Evolutionary conservation across 495 filamentous ascomycete species (phyloP).

Genomic region (Aspergillus sclerotioniger): DNA sequence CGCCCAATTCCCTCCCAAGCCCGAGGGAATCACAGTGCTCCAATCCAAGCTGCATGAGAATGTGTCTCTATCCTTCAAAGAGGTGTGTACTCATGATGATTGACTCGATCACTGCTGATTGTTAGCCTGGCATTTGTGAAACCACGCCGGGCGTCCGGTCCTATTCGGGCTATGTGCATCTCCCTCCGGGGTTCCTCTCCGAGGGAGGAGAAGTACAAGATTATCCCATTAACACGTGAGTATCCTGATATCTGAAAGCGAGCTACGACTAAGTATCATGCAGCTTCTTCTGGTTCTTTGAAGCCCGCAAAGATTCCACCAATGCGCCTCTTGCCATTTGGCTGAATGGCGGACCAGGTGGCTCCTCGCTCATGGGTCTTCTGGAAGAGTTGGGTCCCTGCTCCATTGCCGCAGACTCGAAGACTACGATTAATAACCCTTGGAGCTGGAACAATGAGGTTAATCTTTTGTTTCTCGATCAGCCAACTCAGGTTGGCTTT

Average conservation of each 20-base stretch:
- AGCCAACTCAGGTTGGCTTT: conserved; percentile 13
- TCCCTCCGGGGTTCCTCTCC: conserved; percentile 2
- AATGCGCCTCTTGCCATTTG: conserved; percentile 10
- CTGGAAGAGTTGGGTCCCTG: conserved; percentile 8
- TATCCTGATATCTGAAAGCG: not conserved
- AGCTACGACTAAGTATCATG: not conserved
- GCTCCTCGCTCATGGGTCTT: conserved; percentile 4
- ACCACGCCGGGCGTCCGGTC: not conserved
- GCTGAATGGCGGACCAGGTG: conserved; percentile 11
- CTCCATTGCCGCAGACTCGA: conserved; percentile 4
- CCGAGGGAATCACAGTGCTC: conserved; percentile 1
- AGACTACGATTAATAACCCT: conserved; percentile 10
- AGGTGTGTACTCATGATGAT: not conserved
- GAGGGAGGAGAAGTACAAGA: not conserved
- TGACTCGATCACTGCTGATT: not conserved
- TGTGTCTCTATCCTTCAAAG: conserved; percentile 12
- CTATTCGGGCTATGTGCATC: conserved; percentile 14
- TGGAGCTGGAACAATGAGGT: conserved; percentile 13
- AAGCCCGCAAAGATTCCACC: conserved; percentile 3
- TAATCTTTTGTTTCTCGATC: conserved; percentile 13
- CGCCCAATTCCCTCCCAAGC: conserved; percentile 8
- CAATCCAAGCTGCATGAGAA: conserved; percentile 8
- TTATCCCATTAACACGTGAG: not conserved
- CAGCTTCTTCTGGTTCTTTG: conserved; percentile 12
- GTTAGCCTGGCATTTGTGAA: conserved; percentile 15